Conservation (phyloP, 208 protist genomes). For the Trypanosoma melophagium region DNA sequence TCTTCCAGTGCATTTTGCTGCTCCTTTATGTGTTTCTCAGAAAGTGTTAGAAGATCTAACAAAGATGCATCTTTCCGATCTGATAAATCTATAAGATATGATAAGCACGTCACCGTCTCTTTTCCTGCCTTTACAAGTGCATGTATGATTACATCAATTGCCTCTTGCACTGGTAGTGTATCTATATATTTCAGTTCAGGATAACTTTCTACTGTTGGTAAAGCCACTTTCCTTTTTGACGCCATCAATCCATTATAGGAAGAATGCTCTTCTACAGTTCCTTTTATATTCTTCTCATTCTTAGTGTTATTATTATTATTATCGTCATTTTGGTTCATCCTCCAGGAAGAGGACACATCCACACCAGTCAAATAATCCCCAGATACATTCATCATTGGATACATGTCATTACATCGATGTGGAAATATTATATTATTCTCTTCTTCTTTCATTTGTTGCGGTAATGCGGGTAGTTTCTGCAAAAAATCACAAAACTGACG, state of each 20-base stretch:
- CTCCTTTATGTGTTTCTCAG: slow-evolving; percentile 6
- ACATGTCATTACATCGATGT: no score
- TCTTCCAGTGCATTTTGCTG: slow-evolving; percentile 6
- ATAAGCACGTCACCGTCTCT: neutral
- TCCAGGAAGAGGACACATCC: no score
- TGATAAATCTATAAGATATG: neutral
- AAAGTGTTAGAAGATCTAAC: slow-evolving; percentile 12
- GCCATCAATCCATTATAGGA: no score
- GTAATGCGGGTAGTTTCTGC: neutral
- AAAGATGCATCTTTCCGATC: slow-evolving; percentile 11
- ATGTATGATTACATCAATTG: neutral
- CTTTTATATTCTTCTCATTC: no score
- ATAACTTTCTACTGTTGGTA: neutral
- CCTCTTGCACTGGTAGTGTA: neutral
- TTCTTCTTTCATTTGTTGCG: no score
- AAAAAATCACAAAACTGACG: slow-evolving; percentile 2
- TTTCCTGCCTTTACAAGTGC: slow-evolving; percentile 3
- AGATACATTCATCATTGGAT: no score
- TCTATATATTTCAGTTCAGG: slow-evolving; percentile 5
- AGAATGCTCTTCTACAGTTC: no score
- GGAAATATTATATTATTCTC: no score
- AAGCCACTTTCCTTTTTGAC: neutral
- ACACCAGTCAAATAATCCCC: no score
- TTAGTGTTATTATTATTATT: no score
- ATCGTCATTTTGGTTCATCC: no score